These are phyloP conservation scores for Zychaea mexicana DNA, from an alignment of 371 early-diverging fungal species.

Conservation along the genomic window DNA sequence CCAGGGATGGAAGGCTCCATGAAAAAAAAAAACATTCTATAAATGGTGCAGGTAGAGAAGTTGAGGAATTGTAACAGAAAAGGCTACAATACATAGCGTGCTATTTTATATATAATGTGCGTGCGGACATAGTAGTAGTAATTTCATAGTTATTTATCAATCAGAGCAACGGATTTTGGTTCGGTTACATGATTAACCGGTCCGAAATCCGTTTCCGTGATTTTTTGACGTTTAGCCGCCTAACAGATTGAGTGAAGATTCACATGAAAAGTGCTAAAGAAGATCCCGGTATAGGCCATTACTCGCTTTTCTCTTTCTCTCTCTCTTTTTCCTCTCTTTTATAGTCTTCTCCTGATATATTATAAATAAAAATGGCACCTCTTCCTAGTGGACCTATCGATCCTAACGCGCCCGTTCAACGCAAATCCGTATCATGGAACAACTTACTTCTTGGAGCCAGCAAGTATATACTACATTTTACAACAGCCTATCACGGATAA, in stretches of 20 bases:
- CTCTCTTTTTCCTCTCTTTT: background rate
- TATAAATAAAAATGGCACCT: constrained; percentile 7
- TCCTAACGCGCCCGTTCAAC: constrained; percentile 44
- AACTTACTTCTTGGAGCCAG: constrained; percentile 69
- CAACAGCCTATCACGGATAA: too few relatives aligned
- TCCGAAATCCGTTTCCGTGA: background rate
- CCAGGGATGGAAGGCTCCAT: too few relatives aligned
- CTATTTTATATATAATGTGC: too few relatives aligned
- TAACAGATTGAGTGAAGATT: background rate
- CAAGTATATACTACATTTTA: constrained; percentile 36
- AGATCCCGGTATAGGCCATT: background rate
- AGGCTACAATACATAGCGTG: too few relatives aligned
- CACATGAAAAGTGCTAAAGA: background rate
- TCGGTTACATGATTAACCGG: too few relatives aligned
- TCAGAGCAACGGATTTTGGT: too few relatives aligned
- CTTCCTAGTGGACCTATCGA: constrained; percentile 28
- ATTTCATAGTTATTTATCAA: too few relatives aligned
- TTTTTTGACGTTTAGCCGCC: background rate
- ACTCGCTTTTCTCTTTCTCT: background rate
- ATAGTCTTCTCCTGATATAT: background rate
- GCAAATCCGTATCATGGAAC: constrained; percentile 65
- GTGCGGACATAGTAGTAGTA: too few relatives aligned
- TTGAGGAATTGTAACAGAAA: too few relatives aligned
- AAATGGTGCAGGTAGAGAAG: too few relatives aligned
- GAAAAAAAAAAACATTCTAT: too few relatives aligned